Base-by-base conservation (phyloP, 768 basidiomycete species). In the Rhodotorula taiwanensis region DNA sequence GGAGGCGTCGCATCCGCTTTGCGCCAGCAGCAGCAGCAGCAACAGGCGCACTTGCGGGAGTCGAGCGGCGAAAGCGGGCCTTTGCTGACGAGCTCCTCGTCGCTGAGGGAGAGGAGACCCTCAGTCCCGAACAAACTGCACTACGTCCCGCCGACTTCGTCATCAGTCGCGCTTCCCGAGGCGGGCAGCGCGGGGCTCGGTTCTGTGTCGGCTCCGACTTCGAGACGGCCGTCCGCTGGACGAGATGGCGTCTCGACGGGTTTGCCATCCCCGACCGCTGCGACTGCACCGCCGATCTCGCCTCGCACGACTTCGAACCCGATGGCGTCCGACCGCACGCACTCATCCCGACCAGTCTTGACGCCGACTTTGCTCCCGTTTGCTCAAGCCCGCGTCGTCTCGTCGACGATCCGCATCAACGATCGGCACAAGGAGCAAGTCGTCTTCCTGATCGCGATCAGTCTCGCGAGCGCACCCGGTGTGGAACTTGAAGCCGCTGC, bases 361-460 rank as follows among this genome's bases (percentile, higher is more conserved):
- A 27, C 33, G 21, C 58, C 69, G 23, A 34, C 36, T 5, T 42
- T 63, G 18, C 83, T 98, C 21, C 83, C 84, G 42, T 81, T 81
- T 53, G 88, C 90, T 7, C 80, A 77, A 30, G 80, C 89, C 60
- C 75, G 76, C 18, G 90, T 97, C 34, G 83, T 84, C 5, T 84
- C 85, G 59, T 91, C 89, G 18, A 84, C 27, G 25, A 89, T 97
- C 59, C 83, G 85, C 23, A 84, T 89, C 9, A 97, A 94, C 72
- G 88, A 94, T 64, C 81, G 86, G 55, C 89, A 90, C 54, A 91
- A 90, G 75, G 94, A 98, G 71, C 88, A 93, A 4, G 78, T 97
- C 45, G 89, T 86, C 13, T 97, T 98, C 76, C 79, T 90, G 65
- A 83, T 97, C 54, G 77, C 78, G 52, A 85, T 98, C 33, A 57